Evolutionary conservation across 2,329 filamentous ascomycete genomes (phyloP).

Genomic region (Penicillium nordicum): DNA sequence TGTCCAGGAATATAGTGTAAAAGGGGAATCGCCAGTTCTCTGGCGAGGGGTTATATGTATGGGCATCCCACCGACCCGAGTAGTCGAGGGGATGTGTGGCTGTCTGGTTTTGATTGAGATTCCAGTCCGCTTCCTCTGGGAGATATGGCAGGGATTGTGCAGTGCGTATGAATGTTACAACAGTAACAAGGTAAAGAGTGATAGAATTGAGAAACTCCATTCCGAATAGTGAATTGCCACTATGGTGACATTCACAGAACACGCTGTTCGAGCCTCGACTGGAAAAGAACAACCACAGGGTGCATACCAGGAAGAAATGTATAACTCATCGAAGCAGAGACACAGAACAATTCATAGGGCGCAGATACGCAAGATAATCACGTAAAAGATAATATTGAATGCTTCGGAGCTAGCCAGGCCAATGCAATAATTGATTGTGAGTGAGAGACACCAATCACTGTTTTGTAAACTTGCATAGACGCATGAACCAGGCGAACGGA

Average conservation of each 20-base stretch:
- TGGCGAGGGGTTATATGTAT: conserved; percentile 53
- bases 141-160: conserved; percentile 8
- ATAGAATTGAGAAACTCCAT: conserved; percentile 3
- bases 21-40: conserved; percentile 63
- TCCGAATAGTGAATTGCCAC: conserved; percentile 5
- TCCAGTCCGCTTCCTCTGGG: conserved; percentile 29
- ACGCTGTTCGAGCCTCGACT: conserved; percentile 5
- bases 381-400: conserved; percentile 8
- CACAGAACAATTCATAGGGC: neutral
- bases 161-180: conserved; percentile 3
- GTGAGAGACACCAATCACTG: neutral
- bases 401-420: neutral
- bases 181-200: conserved; percentile 4
- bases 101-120: conserved; percentile 58
- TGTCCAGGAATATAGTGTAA: conserved; percentile 62
- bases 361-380: neutral
- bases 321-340: neutral
- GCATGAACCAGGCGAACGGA: neutral
- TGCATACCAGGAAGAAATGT: neutral
- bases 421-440: neutral
- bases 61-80: conserved; percentile 52
- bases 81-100: conserved; percentile 57
- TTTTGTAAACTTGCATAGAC: neutral
- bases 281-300: neutral
- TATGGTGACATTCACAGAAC: conserved; percentile 6